Evolutionary conservation across 2,329 filamentous ascomycete species (phyloP).

Genomic region (Endoconidiophora laricicola): DNA sequence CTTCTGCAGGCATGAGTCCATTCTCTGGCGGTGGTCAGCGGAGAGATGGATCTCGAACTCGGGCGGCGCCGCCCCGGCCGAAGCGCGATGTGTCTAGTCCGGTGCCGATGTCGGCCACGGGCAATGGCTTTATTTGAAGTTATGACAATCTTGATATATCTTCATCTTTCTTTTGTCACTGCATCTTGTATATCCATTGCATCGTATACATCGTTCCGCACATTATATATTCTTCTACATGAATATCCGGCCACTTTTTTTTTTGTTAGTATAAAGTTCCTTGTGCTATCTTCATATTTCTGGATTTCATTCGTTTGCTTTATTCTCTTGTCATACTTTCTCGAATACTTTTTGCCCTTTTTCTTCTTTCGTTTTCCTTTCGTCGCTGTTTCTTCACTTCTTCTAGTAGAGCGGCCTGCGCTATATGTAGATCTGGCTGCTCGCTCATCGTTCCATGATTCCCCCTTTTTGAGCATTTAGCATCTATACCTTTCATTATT

Average conservation of each 20-base stretch:
- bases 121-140: constrained; percentile 1
- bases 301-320: neutral
- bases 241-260: neutral
- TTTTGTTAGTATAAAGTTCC: neutral
- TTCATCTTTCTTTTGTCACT: no score
- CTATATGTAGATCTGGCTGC: constrained; percentile 1
- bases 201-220: no score
- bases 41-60: neutral
- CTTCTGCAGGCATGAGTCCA: neutral
- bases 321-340: neutral
- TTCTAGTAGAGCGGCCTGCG: neutral
- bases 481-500: neutral
- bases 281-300: neutral
- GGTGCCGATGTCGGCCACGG: neutral
- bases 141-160: no score
- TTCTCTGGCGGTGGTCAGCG: neutral
- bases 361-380: constrained; percentile 2
- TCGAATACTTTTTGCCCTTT: neutral
- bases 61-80: neutral
- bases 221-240: no score
- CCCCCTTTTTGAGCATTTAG: constrained; percentile 3
- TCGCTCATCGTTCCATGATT: constrained; percentile 3
- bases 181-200: no score
- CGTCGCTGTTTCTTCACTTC: neutral
- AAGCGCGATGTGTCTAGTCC: constrained; percentile 1